Percentiles rank a stretch among this genome's conserved stretches.
Conservation (phyloP, 176 grass and related monocot genomes). For the Dactylis glomerata region DNA sequence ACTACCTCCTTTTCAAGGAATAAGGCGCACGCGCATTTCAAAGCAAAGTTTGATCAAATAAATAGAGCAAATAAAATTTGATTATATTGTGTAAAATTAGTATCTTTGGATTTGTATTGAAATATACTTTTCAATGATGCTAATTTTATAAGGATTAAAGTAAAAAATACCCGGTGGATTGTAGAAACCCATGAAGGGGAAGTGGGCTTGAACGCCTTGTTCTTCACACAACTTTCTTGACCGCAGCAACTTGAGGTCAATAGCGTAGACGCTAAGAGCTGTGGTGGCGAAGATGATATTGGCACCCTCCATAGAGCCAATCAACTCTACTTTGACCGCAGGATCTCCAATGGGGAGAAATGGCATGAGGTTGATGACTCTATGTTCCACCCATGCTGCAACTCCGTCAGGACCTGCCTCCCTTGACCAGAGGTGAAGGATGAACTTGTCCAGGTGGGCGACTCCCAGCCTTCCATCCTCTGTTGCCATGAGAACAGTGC, state of each 20-base stretch:
- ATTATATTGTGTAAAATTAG: no score
- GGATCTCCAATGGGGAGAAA: background rate
- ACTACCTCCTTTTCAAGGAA: no score
- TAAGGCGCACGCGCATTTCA: no score
- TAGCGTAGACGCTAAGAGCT: background rate
- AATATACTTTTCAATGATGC: no score
- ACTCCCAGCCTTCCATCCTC: background rate
- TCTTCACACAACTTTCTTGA: background rate
- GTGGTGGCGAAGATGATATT: background rate
- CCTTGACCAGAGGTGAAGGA: background rate
- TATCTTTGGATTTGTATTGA: no score
- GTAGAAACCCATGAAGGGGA: conserved; percentile 18
- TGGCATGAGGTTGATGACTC: background rate
- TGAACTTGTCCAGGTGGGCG: background rate
- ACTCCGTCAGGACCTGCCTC: background rate
- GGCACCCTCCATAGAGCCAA: background rate
- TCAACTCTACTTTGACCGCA: background rate
- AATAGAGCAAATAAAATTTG: no score
- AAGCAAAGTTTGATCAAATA: no score
- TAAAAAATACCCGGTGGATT: background rate
- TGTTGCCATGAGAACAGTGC: background rate
- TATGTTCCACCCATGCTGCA: background rate
- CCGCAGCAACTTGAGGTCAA: conserved; percentile 6
- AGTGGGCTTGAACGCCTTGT: background rate
- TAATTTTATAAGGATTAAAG: background rate